phyloP scores from a whole-genome alignment of 768 basidiomycete genomes.

The Mycena albidolilacea region DNA sequence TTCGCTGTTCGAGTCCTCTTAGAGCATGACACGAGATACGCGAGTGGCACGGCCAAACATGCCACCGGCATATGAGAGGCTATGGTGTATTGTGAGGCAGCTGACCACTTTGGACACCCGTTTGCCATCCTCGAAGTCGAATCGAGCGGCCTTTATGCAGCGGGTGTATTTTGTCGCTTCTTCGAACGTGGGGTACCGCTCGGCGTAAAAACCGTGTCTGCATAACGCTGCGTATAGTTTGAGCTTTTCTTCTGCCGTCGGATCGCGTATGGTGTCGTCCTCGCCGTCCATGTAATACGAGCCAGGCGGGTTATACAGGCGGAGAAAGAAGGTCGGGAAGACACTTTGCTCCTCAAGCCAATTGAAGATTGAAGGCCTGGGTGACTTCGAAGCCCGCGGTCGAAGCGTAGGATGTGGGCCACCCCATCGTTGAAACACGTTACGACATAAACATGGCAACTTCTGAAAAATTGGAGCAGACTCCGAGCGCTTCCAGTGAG shows the following conservation, averaged over 20 bases:
- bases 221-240: not conserved
- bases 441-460: constrained; percentile 20
- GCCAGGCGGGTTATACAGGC: constrained; percentile 11
- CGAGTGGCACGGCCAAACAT: constrained; percentile 29
- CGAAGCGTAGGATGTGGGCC: constrained; percentile 30
- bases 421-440: not conserved
- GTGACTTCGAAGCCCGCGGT: constrained; percentile 28
- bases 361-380: constrained; percentile 14
- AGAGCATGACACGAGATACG: constrained; percentile 24
- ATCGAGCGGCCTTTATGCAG: constrained; percentile 4
- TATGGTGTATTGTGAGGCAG: constrained; percentile 19
- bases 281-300: not conserved
- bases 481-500: constrained; percentile 21
- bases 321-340: constrained; percentile 25
- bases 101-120: not conserved
- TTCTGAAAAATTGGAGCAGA: constrained; percentile 10
- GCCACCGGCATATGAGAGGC: constrained; percentile 1
- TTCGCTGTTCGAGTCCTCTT: not conserved
- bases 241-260: constrained; percentile 2
- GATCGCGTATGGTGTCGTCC: constrained; percentile 21
- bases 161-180: not conserved
- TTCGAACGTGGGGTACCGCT: not conserved
- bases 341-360: not conserved
- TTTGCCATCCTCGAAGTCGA: not conserved
- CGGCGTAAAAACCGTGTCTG: not conserved